Evolutionary conservation across 192 early-diverging fungal genomes (phyloP), one percentile per base, ranked within the genome.

Genomic region (Podila verticillata): DNA sequence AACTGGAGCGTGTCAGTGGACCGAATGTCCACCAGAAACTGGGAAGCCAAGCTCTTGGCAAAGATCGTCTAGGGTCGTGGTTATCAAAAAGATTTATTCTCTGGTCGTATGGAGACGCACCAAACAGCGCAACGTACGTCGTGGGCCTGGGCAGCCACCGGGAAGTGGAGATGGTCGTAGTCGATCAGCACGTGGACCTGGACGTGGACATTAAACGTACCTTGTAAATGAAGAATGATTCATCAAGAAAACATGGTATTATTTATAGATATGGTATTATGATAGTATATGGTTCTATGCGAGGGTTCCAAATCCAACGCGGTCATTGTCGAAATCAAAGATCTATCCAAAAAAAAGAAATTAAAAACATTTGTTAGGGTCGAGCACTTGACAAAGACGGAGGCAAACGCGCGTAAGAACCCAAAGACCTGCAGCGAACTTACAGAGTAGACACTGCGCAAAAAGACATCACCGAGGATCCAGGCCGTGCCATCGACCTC

Each of bases 381-480:
- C 19, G 39, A 29, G 4, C 0, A 36, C 4, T 7, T 39, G 20
- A 19, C 19, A n/a, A 15, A 34, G 12, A 49, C 28, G 3, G 2
- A 48, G 24, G 8, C 28, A 30, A 49, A 48, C 19, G 22, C n/a
- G n/a, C n/a, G n/a, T n/a, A n/a, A n/a, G n/a, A 4, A 36, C 24
- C 29, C n/a, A 26, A 64, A 17, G 19, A 10, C 57, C 26, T 31
- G 49, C 39, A 15, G 15, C 39, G 39, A 13, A 20, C 70, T 67
- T 68, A 80, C 70, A 10, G 77, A 80, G 51, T 80, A 80, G 3
- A 80, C 66, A 26, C 77, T 72, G 8, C 77, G 60, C 28, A 80
- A 54, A 61, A 80, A 80, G 19, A 80, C 77, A 65, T 80, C 77
- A 17, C 77, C 77, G 13, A 80, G 65, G 31, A 80, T 80, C 77